phyloP scores from a whole-genome alignment of 805 yeast genomes.

The Cephaloascus fragrans region DNA sequence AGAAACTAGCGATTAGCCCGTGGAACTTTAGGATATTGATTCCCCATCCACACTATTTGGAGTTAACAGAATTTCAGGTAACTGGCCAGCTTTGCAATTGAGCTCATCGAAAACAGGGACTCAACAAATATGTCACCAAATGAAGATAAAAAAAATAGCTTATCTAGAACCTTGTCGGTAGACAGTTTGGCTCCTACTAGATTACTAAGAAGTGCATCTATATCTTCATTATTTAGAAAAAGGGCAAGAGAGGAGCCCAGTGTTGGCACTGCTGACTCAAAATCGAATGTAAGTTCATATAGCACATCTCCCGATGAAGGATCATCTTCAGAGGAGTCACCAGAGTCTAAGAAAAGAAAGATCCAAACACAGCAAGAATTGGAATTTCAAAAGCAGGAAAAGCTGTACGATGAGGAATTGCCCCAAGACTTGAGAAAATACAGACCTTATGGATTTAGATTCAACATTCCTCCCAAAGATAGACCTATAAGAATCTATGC shows the following conservation, averaged over 20 bases:
- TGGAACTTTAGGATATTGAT: too few species aligned
- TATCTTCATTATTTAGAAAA: conserved; percentile 7
- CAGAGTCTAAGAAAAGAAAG: conserved; percentile 1
- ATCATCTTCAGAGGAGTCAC: background rate
- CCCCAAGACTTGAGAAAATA: conserved; percentile 66
- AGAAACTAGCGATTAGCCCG: too few species aligned
- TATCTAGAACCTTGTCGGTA: conserved; percentile 1
- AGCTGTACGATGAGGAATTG: conserved; percentile 48
- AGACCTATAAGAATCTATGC: conserved; percentile 93
- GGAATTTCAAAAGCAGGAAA: conserved; percentile 38
- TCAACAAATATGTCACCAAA: background rate
- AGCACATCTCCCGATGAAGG: background rate
- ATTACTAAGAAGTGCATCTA: conserved; percentile 5
- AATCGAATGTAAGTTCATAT: background rate
- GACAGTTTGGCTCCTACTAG: conserved; percentile 1
- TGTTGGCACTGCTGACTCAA: conserved; percentile 1
- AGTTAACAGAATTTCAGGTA: too few species aligned
- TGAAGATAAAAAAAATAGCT: background rate
- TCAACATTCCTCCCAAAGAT: conserved; percentile 77
- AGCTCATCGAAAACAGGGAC: too few species aligned
- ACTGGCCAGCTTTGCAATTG: too few species aligned
- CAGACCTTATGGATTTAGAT: conserved; percentile 69
- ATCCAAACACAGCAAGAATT: conserved; percentile 2
- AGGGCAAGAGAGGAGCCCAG: conserved; percentile 5
- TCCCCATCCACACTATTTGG: too few species aligned